phyloP scores from a whole-genome alignment of 1,284 basidiomycete species.

The Hymenochaete sp. region DNA sequence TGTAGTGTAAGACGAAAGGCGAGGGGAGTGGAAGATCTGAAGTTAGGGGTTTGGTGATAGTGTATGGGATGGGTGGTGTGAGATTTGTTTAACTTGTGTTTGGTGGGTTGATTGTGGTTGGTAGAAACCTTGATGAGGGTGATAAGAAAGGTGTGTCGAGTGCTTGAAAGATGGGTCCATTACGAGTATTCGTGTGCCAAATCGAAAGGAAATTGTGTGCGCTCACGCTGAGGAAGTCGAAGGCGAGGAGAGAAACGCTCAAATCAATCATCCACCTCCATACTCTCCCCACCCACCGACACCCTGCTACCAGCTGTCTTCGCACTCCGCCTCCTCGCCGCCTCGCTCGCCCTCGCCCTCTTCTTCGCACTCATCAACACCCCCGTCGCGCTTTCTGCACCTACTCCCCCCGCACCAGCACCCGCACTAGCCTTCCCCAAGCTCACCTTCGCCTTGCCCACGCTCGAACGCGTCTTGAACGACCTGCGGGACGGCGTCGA shows the following conservation, averaged over 20 bases:
- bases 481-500: conserved; percentile 25
- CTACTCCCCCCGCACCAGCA: conserved; percentile 32
- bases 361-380: conserved; percentile 55
- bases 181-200: background rate
- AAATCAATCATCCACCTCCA: conserved; percentile 17
- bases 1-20: background rate
- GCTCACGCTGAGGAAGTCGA: too few species aligned
- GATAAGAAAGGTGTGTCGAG: background rate
- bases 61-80: too few species aligned
- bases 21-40: background rate
- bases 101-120: too few species aligned
- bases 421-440: conserved; percentile 42
- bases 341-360: conserved; percentile 60
- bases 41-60: too few species aligned
- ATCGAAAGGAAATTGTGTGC: background rate
- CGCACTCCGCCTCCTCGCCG: conserved; percentile 28
- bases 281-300: conserved; percentile 2
- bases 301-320: conserved; percentile 1
- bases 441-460: conserved; percentile 17
- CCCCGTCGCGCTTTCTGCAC: conserved; percentile 18
- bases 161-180: background rate
- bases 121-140: too few species aligned
- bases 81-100: too few species aligned
- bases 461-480: background rate
- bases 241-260: background rate